These are phyloP conservation scores for Speleostelium caveatum DNA, from an alignment of 78 protist genomes.

Conservation along the genomic window DNA sequence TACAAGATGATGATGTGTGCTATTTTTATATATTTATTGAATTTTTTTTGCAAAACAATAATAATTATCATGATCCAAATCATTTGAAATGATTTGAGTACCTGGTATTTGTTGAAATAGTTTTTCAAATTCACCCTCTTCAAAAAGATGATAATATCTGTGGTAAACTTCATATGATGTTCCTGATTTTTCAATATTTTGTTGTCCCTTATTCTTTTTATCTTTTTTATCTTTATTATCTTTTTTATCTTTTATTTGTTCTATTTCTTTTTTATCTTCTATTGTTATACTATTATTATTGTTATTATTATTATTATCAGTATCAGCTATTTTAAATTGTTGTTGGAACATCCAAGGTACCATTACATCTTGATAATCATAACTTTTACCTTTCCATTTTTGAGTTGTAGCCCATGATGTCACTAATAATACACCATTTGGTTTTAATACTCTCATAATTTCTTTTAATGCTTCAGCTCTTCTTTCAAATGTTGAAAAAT, in stretches of 20 bases:
- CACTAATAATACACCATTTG: constrained; percentile 34
- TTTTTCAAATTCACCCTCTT: constrained; percentile 77
- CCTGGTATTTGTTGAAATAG: constrained; percentile 16
- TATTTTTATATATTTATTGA: neutral
- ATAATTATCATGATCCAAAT: constrained; percentile 75
- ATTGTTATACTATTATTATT: neutral
- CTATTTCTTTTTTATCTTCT: neutral
- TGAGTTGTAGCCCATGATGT: constrained; percentile 82
- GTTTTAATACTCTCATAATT: constrained; percentile 61
- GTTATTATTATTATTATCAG: neutral
- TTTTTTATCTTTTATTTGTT: neutral
- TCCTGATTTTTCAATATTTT: constrained; percentile 29
- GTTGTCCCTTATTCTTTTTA: neutral
- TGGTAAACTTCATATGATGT: constrained; percentile 54
- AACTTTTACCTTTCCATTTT: constrained; percentile 75
- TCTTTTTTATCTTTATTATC: neutral
- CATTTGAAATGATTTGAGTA: constrained; percentile 22
- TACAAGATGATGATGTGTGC: too few species aligned
- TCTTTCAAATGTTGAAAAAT: constrained; percentile 81
- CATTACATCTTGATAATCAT: constrained; percentile 79
- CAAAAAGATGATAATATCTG: constrained; percentile 84
- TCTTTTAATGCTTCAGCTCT: constrained; percentile 77
- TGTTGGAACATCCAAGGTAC: constrained; percentile 83
- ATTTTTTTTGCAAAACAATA: constrained; percentile 69
- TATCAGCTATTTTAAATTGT: constrained; percentile 8